Evolutionary conservation across 768 basidiomycete species (phyloP).

Genomic region (Panaeolus cyanescens): DNA sequence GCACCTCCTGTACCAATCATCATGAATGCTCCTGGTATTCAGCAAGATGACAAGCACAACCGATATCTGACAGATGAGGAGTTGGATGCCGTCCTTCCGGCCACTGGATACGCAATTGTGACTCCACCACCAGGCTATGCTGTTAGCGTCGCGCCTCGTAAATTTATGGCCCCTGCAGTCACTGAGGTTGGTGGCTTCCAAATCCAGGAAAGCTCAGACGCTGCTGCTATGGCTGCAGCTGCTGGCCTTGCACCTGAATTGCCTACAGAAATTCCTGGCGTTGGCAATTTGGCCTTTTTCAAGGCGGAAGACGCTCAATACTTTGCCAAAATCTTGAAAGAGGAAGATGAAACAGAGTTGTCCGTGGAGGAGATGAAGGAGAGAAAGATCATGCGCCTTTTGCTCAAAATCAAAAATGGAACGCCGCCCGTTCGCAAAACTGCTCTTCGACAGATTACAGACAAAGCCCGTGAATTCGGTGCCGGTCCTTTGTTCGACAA

Average conservation of each 20-base stretch:
- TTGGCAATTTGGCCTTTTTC: constrained; percentile 96
- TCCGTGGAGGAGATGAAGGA: constrained; percentile 99
- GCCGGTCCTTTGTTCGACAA: constrained; percentile 99
- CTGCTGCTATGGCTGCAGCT: constrained; percentile 84
- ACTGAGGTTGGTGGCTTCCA: constrained; percentile 85
- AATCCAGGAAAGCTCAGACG: constrained; percentile 93
- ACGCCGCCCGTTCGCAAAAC: constrained; percentile 98
- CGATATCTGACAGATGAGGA: constrained; percentile 96
- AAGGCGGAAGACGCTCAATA: constrained; percentile 98
- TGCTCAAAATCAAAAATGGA: constrained; percentile 99
- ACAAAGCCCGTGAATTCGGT: constrained; percentile 98
- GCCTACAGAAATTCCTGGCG: constrained; percentile 97
- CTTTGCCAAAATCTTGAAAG: constrained; percentile 93
- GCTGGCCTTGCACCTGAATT: constrained; percentile 91
- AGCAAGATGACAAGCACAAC: constrained; percentile 95
- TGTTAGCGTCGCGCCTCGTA: constrained; percentile 66
- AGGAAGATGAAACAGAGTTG: constrained; percentile 92
- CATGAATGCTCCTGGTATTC: constrained; percentile 85
- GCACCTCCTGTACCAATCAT: constrained; percentile 78
- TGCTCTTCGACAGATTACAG: constrained; percentile 96
- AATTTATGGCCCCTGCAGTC: constrained; percentile 58
- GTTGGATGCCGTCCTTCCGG: constrained; percentile 86
- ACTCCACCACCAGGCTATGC: constrained; percentile 94
- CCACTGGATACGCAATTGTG: constrained; percentile 87
- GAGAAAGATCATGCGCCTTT: constrained; percentile 96